Percentiles rank a stretch among this genome's conserved stretches.
Evolutionary conservation across 768 basidiomycete species (phyloP).

Genomic region (Phlebiopsis gigantea): DNA sequence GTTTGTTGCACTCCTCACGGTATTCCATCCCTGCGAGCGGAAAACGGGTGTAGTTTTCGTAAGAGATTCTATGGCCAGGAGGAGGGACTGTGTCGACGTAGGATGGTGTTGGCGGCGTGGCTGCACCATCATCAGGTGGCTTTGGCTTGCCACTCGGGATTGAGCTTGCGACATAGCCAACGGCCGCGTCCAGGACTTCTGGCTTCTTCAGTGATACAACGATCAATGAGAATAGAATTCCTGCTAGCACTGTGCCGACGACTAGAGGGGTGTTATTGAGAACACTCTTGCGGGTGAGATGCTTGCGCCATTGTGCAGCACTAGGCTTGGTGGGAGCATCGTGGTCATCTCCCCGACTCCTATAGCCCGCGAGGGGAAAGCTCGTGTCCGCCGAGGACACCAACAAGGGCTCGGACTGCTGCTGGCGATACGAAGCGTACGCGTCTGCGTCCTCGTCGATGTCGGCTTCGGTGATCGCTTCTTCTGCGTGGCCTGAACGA

Average conservation of each 20-base stretch:
- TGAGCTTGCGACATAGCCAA: slow-evolving; percentile 27
- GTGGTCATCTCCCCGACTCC: slow-evolving; percentile 38
- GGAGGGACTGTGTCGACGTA: slow-evolving; percentile 18
- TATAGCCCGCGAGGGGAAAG: slow-evolving; percentile 35
- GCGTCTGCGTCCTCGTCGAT: slow-evolving; percentile 34
- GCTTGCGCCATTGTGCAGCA: slow-evolving; percentile 3
- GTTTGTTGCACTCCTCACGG: slow-evolving; percentile 47
- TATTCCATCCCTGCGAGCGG: slow-evolving; percentile 56
- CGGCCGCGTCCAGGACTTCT: slow-evolving; percentile 38
- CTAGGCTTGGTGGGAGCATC: slow-evolving; percentile 12
- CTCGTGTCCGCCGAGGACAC: slow-evolving; percentile 31
- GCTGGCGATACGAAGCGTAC: slow-evolving; percentile 31
- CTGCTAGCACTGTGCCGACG: slow-evolving; percentile 39
- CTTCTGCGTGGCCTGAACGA: slow-evolving; percentile 52
- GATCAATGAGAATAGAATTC: slow-evolving; percentile 40
- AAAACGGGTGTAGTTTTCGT: slow-evolving; percentile 53
- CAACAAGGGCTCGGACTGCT: slow-evolving; percentile 42
- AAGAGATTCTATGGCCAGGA: slow-evolving; percentile 35
- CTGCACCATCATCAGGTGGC: slow-evolving; percentile 13
- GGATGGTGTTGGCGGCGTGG: slow-evolving; percentile 15
- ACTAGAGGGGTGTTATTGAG: slow-evolving; percentile 33
- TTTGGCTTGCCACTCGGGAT: slow-evolving; percentile 10
- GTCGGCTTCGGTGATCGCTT: slow-evolving; percentile 46
- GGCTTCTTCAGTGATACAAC: slow-evolving; percentile 47
- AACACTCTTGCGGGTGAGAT: slow-evolving; percentile 8